Percentiles rank a stretch among this genome's conserved stretches.
These are phyloP conservation scores for Hsuehochloa calcarea DNA, from an alignment of 176 grass and related monocot genomes.

Conservation along the genomic window DNA sequence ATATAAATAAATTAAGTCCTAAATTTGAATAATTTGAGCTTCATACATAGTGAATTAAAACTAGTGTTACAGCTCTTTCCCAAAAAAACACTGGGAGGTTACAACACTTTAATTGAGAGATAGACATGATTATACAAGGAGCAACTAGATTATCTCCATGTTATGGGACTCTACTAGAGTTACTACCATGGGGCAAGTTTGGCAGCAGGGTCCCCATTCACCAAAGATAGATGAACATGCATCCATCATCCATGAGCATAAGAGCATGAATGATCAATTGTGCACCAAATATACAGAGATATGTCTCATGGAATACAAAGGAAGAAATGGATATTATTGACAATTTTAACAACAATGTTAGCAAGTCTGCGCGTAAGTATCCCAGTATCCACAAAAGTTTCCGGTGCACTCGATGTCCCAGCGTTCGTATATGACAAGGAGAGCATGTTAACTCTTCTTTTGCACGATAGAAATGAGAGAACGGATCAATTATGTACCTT, in stretches of 20 bases:
- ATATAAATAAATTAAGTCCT: no score
- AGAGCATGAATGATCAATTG: not conserved
- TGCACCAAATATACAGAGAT: not conserved
- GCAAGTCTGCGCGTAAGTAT: slow-evolving; percentile 13
- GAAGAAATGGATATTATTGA: slow-evolving; percentile 15
- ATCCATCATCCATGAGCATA: not conserved
- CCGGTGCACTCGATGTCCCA: slow-evolving; percentile 7
- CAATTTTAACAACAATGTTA: slow-evolving; percentile 41
- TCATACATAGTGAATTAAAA: no score
- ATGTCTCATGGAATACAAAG: not conserved
- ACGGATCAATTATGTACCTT: slow-evolving; percentile 38
- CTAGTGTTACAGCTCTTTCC: no score
- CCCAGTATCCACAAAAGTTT: slow-evolving; percentile 21
- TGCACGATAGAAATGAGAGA: slow-evolving; percentile 17
- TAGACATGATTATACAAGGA: not conserved
- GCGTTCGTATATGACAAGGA: slow-evolving; percentile 20
- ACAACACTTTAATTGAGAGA: not conserved
- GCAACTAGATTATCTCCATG: not conserved
- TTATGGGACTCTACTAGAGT: not conserved
- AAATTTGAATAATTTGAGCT: no score
- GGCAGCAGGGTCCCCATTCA: not conserved
- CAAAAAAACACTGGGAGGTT: no score
- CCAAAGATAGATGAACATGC: not conserved
- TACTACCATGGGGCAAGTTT: not conserved
- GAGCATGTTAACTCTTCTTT: slow-evolving; percentile 29